A percentile compares a stretch with the other conserved stretches of the same genome.
phyloP scores from a whole-genome alignment of 2,329 filamentous ascomycete species.

The Diaporthe australafricana region DNA sequence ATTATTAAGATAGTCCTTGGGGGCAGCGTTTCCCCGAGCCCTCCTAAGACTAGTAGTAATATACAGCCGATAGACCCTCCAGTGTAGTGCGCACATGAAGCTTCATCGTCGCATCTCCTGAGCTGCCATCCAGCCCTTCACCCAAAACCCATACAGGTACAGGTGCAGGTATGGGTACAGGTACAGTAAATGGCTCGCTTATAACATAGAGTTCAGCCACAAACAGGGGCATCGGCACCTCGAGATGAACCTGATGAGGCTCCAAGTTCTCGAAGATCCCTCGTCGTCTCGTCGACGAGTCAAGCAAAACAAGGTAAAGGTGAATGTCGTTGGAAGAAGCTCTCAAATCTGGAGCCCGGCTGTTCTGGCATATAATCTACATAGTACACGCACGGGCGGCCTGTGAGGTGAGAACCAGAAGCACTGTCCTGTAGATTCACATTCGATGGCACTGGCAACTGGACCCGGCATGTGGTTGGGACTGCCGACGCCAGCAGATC shows the following conservation, averaged over 20 bases:
- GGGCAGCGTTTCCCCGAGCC: background rate
- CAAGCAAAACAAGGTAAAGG: background rate
- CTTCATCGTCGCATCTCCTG: background rate
- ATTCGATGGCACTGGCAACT: background rate
- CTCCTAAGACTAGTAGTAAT: too few species aligned
- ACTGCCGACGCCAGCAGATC: constrained; percentile 18
- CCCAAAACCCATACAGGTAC: background rate
- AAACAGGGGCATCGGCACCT: background rate
- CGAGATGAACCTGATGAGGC: too few species aligned
- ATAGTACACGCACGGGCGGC: constrained; percentile 20
- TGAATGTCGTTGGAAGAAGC: background rate
- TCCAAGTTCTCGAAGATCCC: background rate
- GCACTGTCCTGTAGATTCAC: background rate
- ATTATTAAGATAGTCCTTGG: background rate
- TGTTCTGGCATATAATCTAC: background rate
- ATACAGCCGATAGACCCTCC: too few species aligned
- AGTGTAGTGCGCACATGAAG: background rate
- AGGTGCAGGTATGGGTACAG: background rate
- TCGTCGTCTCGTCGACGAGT: background rate
- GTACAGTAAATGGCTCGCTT: background rate
- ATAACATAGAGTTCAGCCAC: constrained; percentile 3
- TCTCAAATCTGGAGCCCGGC: constrained; percentile 2
- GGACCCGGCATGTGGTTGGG: background rate
- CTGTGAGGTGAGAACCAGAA: background rate
- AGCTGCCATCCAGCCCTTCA: background rate